Base-by-base conservation (phyloP, 495 filamentous ascomycete species). In the Cercophora samala region DNA sequence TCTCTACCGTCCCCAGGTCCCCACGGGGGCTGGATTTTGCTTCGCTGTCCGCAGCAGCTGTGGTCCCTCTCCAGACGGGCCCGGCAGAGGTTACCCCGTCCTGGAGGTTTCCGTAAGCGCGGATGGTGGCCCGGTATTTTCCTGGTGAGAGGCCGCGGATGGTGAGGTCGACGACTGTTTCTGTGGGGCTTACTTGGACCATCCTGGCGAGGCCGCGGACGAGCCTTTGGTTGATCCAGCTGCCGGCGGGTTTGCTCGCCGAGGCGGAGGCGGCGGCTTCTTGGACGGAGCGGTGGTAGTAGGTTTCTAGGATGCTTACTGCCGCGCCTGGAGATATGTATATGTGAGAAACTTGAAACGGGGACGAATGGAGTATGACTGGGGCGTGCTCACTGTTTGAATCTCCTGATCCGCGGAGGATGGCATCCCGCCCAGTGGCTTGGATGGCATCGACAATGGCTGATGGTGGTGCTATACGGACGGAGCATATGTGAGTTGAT, bases 301-400 rank as follows among this genome's bases (percentile, higher is more conserved):
- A 94, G 26, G 92, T 96, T 81, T 99, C 94, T 68, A 98, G 89
- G 75, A 99, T 98, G 77, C 92, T 96, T 42, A 99, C 95, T 42
- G 95, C 95, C 23, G 94, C 93, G 75, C 87, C 92, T 95, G 74
- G 62, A 66, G 29, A 56, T 15, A 54, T 56, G n/a, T 21, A 18
- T 3, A 29, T 42, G 32, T 32, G 19, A 62, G 32, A 37, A 21
- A 15, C 24, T 2, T n/a, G 24, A 62, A 46, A 18, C 6, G 18
- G 29, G 58, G 25, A 24, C 3, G 61, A 29, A 26, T 22, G 22
- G 37, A 21, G 32, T 46, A 51, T 37, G 42, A 17, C 25, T 32
- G 17, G 52, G 55, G 37, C 4, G 55, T 52, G 42, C 60, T 54
- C 83, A 94, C 92, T 91, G 74, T 97, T 88, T 69, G 93, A 87